Evolutionary conservation across 805 yeast genomes (phyloP).

Genomic region (Lachancea kluyveri): DNA sequence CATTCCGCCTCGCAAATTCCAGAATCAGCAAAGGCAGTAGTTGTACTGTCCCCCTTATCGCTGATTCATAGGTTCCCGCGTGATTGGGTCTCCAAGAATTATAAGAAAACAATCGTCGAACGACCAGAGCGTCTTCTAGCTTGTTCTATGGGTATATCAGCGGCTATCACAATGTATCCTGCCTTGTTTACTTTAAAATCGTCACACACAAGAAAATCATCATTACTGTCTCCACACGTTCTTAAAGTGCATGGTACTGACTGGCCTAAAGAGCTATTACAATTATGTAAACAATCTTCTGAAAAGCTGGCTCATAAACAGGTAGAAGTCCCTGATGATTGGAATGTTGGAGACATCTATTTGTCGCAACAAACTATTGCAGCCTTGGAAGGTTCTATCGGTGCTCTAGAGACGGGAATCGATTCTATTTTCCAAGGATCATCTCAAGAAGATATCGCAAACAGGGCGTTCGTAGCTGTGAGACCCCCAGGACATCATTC

Average conservation of each 20-base stretch:
- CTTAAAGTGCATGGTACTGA: conserved; percentile 62
- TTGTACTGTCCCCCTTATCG: conserved; percentile 64
- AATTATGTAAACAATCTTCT: conserved; percentile 54
- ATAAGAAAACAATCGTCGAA: conserved; percentile 66
- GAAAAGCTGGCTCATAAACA: conserved; percentile 44
- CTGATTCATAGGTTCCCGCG: conserved; percentile 70
- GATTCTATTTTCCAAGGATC: conserved; percentile 43
- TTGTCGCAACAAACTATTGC: conserved; percentile 56
- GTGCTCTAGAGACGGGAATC: conserved; percentile 66
- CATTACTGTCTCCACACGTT: conserved; percentile 55
- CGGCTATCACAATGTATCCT: conserved; percentile 66
- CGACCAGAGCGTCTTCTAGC: conserved; percentile 77
- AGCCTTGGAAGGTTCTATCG: conserved; percentile 73
- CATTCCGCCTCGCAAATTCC: conserved; percentile 30
- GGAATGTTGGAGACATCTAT: conserved; percentile 84
- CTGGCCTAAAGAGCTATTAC: conserved; percentile 58
- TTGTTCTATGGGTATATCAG: conserved; percentile 68
- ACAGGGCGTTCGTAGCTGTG: conserved; percentile 57
- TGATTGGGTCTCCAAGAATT: conserved; percentile 66
- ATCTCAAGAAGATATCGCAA: conserved; percentile 30
- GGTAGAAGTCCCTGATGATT: conserved; percentile 70
- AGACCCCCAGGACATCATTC: conserved; percentile 89
- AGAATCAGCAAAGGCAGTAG: conserved; percentile 44
- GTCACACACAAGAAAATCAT: conserved; percentile 34
- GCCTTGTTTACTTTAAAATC: conserved; percentile 46